Base-by-base conservation (phyloP, 192 early-diverging fungal species). In the Funneliformis geosporum region DNA sequence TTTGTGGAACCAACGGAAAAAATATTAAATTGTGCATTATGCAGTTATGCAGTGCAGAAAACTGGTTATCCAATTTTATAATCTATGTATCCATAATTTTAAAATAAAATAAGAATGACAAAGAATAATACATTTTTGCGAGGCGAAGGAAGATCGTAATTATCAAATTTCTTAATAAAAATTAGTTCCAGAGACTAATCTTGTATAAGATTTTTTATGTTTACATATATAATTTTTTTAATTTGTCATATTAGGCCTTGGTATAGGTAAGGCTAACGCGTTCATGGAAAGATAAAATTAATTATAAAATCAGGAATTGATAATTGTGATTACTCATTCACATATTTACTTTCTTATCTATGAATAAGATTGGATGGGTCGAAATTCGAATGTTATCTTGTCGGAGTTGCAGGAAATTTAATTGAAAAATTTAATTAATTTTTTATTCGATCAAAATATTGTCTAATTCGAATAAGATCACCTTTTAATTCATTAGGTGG, bases 331-430 rank as follows among this genome's bases (percentile, higher is more conserved):
- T 27, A 28, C 16, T 65, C 47, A 23, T 39, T 25, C 25, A 21
- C n/a, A 64, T 43, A 18, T 14, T 76, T 74, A 33, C 11, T 21
- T 71, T 21, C 5, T 40, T 28, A 28, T 77, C n/a, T 10, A 73
- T 73, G 81, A 21, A 65, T 27, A 80, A 88, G 88, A 79, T 62
- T 72, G 8, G 87, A 92, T 82, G 93, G 93, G 44, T 87, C 84
- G 40, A 91, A 90, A 80, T 83, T 85, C 47, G 84, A 88, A 16
- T 86, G 88, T 28, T 94, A 93, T 79, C 83, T 94, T 42, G 88
- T 94, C 47, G 92, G 92, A 67, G 88, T 94, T 72, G 93, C 92
- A 73, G 93, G 93, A 85, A 64, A 40, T n/a, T 59, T 59, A 14
- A 67, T 46, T 43, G n/a, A 76, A 10, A 0, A 16, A 16, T 64